phyloP scores from a whole-genome alignment of 306 rosid genomes.

The Fragaria vesca region DNA sequence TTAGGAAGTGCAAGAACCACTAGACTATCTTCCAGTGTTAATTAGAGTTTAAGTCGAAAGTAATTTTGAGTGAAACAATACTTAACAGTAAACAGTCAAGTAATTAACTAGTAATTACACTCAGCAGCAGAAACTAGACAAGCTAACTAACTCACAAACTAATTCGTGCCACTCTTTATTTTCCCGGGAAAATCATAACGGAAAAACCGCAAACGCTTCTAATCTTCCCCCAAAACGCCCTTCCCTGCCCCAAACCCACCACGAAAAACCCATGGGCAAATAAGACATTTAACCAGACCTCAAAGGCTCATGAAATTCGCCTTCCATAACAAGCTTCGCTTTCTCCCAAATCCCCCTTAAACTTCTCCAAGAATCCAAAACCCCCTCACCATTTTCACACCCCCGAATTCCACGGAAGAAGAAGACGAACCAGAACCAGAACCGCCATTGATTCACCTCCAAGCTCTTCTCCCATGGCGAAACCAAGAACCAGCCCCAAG shows the following conservation, averaged over 20 bases:
- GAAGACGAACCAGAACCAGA: background rate
- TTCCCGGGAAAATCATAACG: slow-evolving; percentile 24
- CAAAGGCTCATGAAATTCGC: background rate
- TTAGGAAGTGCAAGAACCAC: no score
- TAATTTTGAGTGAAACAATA: no score
- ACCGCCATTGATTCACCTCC: slow-evolving; percentile 7
- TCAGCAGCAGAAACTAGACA: background rate
- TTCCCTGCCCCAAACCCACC: background rate
- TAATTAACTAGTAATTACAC: background rate
- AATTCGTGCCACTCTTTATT: background rate
- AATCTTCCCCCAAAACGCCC: slow-evolving; percentile 24
- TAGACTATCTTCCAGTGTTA: no score
- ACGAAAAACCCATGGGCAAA: background rate
- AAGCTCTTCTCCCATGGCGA: slow-evolving; percentile 32
- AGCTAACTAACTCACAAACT: background rate
- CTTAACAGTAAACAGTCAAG: no score
- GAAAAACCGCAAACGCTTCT: background rate
- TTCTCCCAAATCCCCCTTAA: background rate
- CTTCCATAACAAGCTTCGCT: slow-evolving; percentile 2
- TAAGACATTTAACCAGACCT: background rate
- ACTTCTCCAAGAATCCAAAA: background rate
- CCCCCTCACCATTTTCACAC: background rate
- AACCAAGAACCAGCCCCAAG: slow-evolving; percentile 32
- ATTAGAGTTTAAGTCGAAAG: no score
- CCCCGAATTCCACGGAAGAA: background rate